Conservation (phyloP, 2,329 filamentous ascomycete species). For the Tolypocladium album region DNA sequence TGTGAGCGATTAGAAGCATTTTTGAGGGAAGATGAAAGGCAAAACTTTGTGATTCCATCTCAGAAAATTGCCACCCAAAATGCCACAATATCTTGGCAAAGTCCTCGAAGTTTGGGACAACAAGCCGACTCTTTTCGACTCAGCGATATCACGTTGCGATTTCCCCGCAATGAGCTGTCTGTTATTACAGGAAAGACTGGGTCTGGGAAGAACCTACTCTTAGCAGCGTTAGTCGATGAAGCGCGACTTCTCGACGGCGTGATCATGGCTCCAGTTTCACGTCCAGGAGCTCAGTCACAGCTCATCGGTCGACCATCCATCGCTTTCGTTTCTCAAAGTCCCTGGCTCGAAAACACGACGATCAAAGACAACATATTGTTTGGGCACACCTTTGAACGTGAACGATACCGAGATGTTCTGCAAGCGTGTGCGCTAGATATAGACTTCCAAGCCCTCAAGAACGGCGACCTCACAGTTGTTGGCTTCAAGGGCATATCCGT, state of each 20-base stretch:
- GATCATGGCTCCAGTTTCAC: neutral
- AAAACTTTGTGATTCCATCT: neutral
- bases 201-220: neutral
- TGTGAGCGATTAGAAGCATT: neutral
- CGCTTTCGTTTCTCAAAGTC: neutral
- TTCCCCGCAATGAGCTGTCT: neutral
- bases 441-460: neutral
- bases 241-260: neutral
- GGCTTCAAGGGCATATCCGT: neutral
- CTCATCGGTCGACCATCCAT: neutral
- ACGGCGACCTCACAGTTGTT: neutral
- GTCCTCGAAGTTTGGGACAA: neutral
- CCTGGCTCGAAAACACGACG: neutral
- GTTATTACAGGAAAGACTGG: neutral
- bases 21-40: neutral
- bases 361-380: neutral
- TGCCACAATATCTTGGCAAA: neutral
- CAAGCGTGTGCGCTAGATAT: neutral
- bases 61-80: neutral
- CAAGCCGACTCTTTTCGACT: neutral
- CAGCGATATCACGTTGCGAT: neutral
- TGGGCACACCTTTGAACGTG: neutral
- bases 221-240: neutral
- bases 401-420: neutral
- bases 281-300: neutral